These are phyloP conservation scores for Ajuga reptans DNA, from an alignment of 305 asterid species.

Conservation along the genomic window DNA sequence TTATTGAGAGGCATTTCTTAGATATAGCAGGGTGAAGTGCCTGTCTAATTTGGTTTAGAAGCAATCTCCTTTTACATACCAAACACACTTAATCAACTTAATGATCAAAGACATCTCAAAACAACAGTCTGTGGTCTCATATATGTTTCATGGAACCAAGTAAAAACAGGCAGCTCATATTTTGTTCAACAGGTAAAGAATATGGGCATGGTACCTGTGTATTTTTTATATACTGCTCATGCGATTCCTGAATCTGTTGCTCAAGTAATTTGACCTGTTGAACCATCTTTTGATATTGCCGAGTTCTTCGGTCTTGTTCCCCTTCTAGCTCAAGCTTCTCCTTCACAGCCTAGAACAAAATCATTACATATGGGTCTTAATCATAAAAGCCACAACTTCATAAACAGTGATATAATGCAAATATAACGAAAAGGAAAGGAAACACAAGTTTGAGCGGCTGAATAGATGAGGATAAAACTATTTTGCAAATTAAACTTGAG, in stretches of 20 bases:
- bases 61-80: background rate
- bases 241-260: conserved; percentile 55
- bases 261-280: conserved; percentile 45
- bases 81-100: background rate
- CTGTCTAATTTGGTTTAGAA: background rate
- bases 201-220: conserved; percentile 53
- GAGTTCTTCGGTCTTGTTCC: conserved; percentile 37
- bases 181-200: conserved; percentile 11
- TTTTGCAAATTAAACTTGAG: conserved; percentile 9
- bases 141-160: conserved; percentile 7
- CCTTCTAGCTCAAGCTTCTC: conserved; percentile 55
- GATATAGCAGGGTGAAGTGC: background rate
- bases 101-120: background rate
- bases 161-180: background rate
- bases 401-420: background rate
- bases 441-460: background rate
- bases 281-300: conserved; percentile 36
- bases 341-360: conserved; percentile 51
- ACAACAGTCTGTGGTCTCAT: background rate
- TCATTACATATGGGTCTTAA: conserved; percentile 20
- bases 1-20: background rate
- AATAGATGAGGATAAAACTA: conserved; percentile 8
- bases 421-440: background rate
- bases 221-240: conserved; percentile 51
- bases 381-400: background rate